Percentiles rank a stretch among this genome's conserved stretches.
phyloP scores from a whole-genome alignment of 2,329 filamentous ascomycete species.

The Aspergillus japonicus region DNA sequence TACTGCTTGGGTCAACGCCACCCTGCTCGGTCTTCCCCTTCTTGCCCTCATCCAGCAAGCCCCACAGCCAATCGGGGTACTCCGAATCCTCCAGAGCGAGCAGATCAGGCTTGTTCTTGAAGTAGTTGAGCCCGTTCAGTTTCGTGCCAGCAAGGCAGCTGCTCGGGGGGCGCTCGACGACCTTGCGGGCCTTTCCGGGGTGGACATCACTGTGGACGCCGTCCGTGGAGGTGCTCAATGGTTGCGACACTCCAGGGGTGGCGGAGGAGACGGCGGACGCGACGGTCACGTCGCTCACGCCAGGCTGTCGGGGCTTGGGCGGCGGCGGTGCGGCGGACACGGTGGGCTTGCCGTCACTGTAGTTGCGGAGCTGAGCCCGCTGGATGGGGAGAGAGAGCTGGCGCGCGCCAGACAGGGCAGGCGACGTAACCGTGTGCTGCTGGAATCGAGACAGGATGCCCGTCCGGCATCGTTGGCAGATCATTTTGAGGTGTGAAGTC shows the following conservation, averaged over 20 bases:
- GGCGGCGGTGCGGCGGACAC: constrained; percentile 32
- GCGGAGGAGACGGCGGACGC: constrained; percentile 41
- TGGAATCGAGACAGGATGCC: constrained; percentile 41
- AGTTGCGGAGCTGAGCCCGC: constrained; percentile 32
- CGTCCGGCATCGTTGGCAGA: constrained; percentile 43
- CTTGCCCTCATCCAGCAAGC: constrained; percentile 39
- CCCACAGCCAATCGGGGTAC: constrained; percentile 51
- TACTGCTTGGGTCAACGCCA: constrained; percentile 43
- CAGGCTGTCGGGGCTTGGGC: constrained; percentile 33
- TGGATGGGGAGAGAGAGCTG: constrained; percentile 26
- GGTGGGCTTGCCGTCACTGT: constrained; percentile 33
- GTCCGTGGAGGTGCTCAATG: constrained; percentile 38
- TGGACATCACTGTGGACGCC: constrained; percentile 29
- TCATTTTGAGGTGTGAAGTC: constrained; percentile 28
- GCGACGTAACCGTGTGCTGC: constrained; percentile 28
- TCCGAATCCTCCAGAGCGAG: constrained; percentile 48
- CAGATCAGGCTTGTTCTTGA: constrained; percentile 48
- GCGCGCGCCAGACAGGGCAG: constrained; percentile 29
- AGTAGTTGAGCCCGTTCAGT: constrained; percentile 46
- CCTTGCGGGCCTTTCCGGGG: constrained; percentile 28
- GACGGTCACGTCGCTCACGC: constrained; percentile 31
- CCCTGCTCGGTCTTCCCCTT: constrained; percentile 34
- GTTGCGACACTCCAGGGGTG: constrained; percentile 42
- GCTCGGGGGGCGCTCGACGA: constrained; percentile 34
- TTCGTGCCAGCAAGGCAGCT: constrained; percentile 42